phyloP scores from a whole-genome alignment of 129 eudicot genomes.

The Centrapalus pauciflorus region DNA sequence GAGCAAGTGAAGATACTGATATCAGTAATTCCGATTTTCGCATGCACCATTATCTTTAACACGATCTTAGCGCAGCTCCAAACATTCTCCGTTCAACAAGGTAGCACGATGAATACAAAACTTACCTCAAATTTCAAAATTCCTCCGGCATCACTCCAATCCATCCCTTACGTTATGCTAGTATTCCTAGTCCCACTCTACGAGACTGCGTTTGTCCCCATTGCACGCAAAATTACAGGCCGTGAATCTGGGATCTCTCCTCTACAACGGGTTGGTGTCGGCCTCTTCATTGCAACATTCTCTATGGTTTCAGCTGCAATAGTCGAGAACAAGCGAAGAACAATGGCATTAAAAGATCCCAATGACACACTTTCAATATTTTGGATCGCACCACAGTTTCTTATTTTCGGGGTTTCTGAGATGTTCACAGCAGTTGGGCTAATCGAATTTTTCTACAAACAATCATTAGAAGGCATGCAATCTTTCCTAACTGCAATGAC shows the following conservation, averaged over 20 bases:
- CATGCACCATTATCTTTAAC: slow-evolving; percentile 81
- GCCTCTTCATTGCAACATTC: slow-evolving; percentile 78
- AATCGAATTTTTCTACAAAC: slow-evolving; percentile 76
- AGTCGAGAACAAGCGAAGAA: slow-evolving; percentile 59
- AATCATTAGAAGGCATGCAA: slow-evolving; percentile 69
- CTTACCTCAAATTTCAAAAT: slow-evolving; percentile 49
- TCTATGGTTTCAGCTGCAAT: slow-evolving; percentile 84
- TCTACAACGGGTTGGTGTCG: slow-evolving; percentile 65
- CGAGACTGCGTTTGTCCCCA: slow-evolving; percentile 60
- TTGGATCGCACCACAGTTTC: slow-evolving; percentile 82
- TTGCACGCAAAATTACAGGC: slow-evolving; percentile 48
- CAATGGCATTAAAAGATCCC: slow-evolving; percentile 19
- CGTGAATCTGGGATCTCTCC: slow-evolving; percentile 71
- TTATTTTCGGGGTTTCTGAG: slow-evolving; percentile 74
- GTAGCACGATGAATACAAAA: slow-evolving; percentile 47
- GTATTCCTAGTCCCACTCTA: slow-evolving; percentile 68
- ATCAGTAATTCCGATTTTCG: slow-evolving; percentile 72
- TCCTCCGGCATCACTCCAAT: slow-evolving; percentile 83
- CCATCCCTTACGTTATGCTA: slow-evolving; percentile 67
- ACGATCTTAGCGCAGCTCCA: slow-evolving; percentile 80
- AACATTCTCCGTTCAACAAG: slow-evolving; percentile 85
- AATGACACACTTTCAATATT: slow-evolving; percentile 47
- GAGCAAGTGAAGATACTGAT: slow-evolving; percentile 74
- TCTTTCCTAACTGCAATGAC: slow-evolving; percentile 87
- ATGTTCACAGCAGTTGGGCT: slow-evolving; percentile 89